These are phyloP conservation scores for Peronosclerospora sorghi DNA, from an alignment of 352 stramenopile genomes.

Conservation along the genomic window DNA sequence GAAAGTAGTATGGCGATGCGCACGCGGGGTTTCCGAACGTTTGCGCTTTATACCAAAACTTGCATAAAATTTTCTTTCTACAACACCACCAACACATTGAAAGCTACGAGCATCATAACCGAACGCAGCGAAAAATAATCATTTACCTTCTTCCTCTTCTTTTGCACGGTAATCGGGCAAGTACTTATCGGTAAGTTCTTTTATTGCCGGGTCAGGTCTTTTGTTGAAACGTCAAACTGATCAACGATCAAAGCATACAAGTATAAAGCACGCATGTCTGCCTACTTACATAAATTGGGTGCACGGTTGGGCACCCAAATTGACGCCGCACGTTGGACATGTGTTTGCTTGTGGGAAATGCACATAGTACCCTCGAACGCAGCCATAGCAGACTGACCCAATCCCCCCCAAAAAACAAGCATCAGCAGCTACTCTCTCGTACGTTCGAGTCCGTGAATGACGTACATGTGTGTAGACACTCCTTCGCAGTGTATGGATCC, in stretches of 20 bases:
- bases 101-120: not conserved
- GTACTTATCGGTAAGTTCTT: conserved; percentile 42
- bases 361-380: conserved; percentile 40
- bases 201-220: conserved; percentile 47
- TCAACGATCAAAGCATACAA: not conserved
- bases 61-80: conserved; percentile 34
- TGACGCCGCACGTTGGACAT: conserved; percentile 38
- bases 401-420: not conserved
- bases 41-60: conserved; percentile 53
- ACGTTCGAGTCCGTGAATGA: not conserved
- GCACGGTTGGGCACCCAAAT: conserved; percentile 41
- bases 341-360: conserved; percentile 15
- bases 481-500: conserved; percentile 61
- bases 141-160: conserved; percentile 32
- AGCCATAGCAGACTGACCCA: conserved; percentile 53
- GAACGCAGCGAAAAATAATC: not conserved
- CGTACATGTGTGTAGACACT: conserved; percentile 75
- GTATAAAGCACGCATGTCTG: not conserved
- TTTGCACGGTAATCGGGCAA: conserved; percentile 29
- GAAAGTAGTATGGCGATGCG: not conserved
- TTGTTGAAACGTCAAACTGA: not conserved
- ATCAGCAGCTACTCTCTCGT: not conserved
- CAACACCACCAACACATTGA: not conserved
- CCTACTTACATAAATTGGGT: conserved; percentile 38
- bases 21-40: conserved; percentile 4